These are phyloP conservation scores for Magnaporthales sp. DNA, from an alignment of 2,329 filamentous ascomycete species.

Conservation along the genomic window DNA sequence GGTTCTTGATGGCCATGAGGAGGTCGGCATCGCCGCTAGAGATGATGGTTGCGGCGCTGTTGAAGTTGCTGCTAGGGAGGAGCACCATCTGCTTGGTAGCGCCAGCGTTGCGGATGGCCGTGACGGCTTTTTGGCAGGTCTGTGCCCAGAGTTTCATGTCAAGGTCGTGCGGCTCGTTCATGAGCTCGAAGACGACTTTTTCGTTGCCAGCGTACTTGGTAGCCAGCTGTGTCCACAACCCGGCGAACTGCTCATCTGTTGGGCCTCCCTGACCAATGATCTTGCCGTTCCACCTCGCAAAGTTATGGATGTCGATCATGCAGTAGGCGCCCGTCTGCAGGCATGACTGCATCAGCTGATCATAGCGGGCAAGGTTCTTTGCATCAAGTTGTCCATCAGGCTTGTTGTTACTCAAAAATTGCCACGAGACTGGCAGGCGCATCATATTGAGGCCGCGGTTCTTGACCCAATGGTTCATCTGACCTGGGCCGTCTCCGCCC, in stretches of 20 bases:
- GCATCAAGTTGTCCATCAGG: slow-evolving; percentile 32
- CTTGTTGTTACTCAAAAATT: slow-evolving; percentile 36
- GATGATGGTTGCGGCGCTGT: slow-evolving; percentile 29
- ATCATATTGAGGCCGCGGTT: slow-evolving; percentile 47
- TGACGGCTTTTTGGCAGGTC: slow-evolving; percentile 54
- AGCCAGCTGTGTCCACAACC: slow-evolving; percentile 50
- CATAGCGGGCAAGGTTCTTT: slow-evolving; percentile 34
- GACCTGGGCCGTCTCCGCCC: slow-evolving; percentile 26
- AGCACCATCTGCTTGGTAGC: slow-evolving; percentile 61
- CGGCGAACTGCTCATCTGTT: slow-evolving; percentile 50
- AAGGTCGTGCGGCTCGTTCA: slow-evolving; percentile 61
- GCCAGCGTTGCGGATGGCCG: slow-evolving; percentile 47
- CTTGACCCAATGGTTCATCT: slow-evolving; percentile 48
- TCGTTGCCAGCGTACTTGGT: slow-evolving; percentile 44
- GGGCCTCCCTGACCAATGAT: slow-evolving; percentile 61
- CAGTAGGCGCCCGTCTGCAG: slow-evolving; percentile 37
- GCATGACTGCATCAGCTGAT: slow-evolving; percentile 40
- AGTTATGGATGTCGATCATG: slow-evolving; percentile 47
- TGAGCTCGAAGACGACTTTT: slow-evolving; percentile 54
- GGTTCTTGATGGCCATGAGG: slow-evolving; percentile 46
- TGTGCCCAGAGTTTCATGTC: slow-evolving; percentile 48
- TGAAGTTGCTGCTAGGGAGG: slow-evolving; percentile 44
- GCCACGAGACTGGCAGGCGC: slow-evolving; percentile 45
- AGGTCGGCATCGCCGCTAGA: slow-evolving; percentile 40
- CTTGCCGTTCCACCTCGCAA: slow-evolving; percentile 49